These are phyloP conservation scores for Nitzschia palea DNA, from an alignment of 108 stramenopile genomes.

Conservation along the genomic window DNA sequence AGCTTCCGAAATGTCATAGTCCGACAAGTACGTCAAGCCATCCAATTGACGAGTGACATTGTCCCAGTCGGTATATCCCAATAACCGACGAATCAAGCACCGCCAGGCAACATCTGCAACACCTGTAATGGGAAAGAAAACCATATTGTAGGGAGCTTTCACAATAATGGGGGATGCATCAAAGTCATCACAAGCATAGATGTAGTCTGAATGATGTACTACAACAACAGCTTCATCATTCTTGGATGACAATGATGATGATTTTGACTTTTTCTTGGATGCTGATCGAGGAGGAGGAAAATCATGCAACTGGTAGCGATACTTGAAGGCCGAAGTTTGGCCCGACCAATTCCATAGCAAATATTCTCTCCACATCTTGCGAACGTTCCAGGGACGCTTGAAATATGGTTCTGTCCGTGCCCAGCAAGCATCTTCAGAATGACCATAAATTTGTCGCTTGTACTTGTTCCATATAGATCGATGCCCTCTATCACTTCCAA, in stretches of 20 bases:
- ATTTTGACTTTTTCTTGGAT: not conserved
- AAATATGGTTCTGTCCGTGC: not conserved
- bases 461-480: not conserved
- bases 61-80: constrained; percentile 40
- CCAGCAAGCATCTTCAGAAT: constrained; percentile 1
- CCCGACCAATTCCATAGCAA: not conserved
- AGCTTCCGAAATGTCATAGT: constrained; percentile 49
- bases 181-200: constrained; percentile 14
- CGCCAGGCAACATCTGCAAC: constrained; percentile 48
- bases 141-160: constrained; percentile 42
- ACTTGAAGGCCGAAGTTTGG: not conserved
- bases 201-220: constrained; percentile 27
- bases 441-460: not conserved
- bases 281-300: not conserved
- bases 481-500: not conserved
- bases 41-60: constrained; percentile 10
- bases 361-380: constrained; percentile 8
- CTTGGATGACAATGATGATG: not conserved
- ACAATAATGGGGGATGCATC: constrained; percentile 49
- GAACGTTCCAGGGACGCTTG: not conserved
- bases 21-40: constrained; percentile 35
- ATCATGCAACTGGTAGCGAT: not conserved
- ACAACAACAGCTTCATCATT: not conserved
- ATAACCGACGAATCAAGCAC: constrained; percentile 53
- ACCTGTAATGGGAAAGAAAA: constrained; percentile 57